phyloP scores from a whole-genome alignment of 768 basidiomycete genomes.

The Hericium rajendrae region DNA sequence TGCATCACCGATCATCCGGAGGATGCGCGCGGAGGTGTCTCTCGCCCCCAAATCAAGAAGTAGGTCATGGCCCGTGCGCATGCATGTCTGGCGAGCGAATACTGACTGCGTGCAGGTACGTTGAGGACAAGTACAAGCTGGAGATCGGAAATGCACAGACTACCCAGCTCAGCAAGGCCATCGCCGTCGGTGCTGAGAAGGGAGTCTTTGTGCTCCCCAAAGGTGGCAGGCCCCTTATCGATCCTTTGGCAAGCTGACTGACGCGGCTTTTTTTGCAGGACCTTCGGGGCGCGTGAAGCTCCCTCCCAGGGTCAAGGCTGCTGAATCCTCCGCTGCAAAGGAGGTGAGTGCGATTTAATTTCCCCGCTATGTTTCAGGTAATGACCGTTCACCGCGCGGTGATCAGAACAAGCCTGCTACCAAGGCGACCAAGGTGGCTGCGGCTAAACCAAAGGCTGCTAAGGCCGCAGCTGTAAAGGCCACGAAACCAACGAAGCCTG shows the following conservation, averaged over 20 bases:
- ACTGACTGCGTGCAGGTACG: slow-evolving; percentile 41
- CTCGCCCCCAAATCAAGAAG: slow-evolving; percentile 91
- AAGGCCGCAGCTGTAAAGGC: slow-evolving; percentile 6
- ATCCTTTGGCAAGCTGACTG: neutral
- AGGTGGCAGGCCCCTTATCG: slow-evolving; percentile 35
- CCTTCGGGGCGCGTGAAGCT: slow-evolving; percentile 54
- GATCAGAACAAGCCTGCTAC: slow-evolving; percentile 28
- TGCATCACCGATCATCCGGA: slow-evolving; percentile 67
- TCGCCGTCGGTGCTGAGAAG: slow-evolving; percentile 74
- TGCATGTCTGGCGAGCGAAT: slow-evolving; percentile 2
- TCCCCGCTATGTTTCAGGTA: neutral
- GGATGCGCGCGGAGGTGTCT: slow-evolving; percentile 76
- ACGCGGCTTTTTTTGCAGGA: slow-evolving; percentile 20
- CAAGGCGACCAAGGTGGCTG: slow-evolving; percentile 19
- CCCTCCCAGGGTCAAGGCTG: slow-evolving; percentile 52
- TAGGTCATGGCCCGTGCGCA: slow-evolving; percentile 28
- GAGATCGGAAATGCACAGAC: slow-evolving; percentile 71
- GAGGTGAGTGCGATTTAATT: slow-evolving; percentile 35
- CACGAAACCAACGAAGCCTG: slow-evolving; percentile 5
- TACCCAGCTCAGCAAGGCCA: slow-evolving; percentile 71
- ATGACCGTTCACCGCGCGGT: slow-evolving; percentile 5
- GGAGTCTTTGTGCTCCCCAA: slow-evolving; percentile 81
- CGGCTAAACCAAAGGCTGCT: slow-evolving; percentile 10
- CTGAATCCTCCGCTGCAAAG: slow-evolving; percentile 37
- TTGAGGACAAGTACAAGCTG: slow-evolving; percentile 76